Evolutionary conservation across 164 flowering plant species (phyloP), one percentile per base, ranked within the genome.

Genomic region (Nelumbo lutea): DNA sequence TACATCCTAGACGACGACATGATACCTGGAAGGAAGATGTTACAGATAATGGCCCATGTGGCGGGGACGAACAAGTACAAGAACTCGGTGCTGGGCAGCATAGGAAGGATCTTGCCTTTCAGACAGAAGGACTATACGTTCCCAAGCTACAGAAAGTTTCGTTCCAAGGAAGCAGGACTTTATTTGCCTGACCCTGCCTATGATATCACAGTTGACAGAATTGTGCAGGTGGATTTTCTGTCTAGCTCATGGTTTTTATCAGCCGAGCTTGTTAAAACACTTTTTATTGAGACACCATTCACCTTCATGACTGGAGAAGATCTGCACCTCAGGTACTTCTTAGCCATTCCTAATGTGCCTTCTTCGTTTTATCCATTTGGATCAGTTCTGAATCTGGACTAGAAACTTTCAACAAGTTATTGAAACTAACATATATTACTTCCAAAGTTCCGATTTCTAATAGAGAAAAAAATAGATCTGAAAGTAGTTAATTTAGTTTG

Each of bases 121-220:
- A 73, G 97, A 44, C 96, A 90, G 76, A 95, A 90, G 83, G 97
- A 95, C 39, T 90, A 84, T 59, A 85, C 93, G 0, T 95, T 95
- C 70, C 99, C 99, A 1, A 95, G 97, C 64, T 95, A 95, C 61
- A 70, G 99, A 70, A 95, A 95, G 79, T 95, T 92, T 57, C 72
- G 90, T 15, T 90, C 97, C 1, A 95, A 88, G 82, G 97, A 95
- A 77, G 99, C 99, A 9, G 99, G 99, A 8, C 85, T 95, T 39
- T 95, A 95, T 71, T 79, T 95, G 87, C 99, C 99, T 55, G 99
- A 95, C 65, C 99, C 99, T 59, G 99, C 99, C 53, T 95, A 95
- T 77, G 93, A 89, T 66, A 90, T 95, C 79, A 82, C 83, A 0
- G 80, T 95, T 48, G 88, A 92, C 66, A 83, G 75, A 72, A 85